These are phyloP conservation scores for Paecilomyces niveus DNA, from an alignment of 2,329 filamentous ascomycete genomes.

Conservation along the genomic window DNA sequence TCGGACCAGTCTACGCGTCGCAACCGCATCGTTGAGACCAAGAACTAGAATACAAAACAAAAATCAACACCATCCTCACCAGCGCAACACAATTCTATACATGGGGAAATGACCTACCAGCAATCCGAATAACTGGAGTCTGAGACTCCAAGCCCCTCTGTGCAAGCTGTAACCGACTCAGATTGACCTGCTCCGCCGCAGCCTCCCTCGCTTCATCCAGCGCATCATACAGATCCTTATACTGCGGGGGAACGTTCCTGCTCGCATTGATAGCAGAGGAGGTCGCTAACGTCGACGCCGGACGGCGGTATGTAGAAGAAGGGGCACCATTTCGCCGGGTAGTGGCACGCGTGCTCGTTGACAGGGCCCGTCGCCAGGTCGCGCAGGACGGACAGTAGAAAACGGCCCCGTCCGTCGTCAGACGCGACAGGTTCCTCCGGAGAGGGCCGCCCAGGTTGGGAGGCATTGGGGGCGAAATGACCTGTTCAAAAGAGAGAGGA, in stretches of 20 bases:
- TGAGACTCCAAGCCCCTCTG: slow-evolving; percentile 50
- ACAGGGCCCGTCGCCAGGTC: slow-evolving; percentile 24
- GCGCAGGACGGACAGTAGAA: slow-evolving; percentile 38
- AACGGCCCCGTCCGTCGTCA: slow-evolving; percentile 14
- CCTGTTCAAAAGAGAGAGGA: background rate
- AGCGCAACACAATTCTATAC: background rate
- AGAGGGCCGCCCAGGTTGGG: slow-evolving; percentile 30
- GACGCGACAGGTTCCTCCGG: slow-evolving; percentile 24
- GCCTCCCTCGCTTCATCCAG: slow-evolving; percentile 45
- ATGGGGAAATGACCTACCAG: slow-evolving; percentile 31
- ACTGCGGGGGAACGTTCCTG: slow-evolving; percentile 45
- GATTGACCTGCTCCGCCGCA: slow-evolving; percentile 50
- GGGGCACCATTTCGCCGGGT: background rate
- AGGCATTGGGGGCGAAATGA: slow-evolving; percentile 26
- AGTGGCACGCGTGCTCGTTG: slow-evolving; percentile 15
- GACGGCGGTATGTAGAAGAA: slow-evolving; percentile 9
- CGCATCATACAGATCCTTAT: slow-evolving; percentile 48
- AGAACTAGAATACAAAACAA: slow-evolving; percentile 32
- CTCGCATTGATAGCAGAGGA: slow-evolving; percentile 48
- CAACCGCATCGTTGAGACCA: slow-evolving; percentile 41
- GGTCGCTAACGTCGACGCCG: slow-evolving; percentile 38
- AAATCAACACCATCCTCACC: background rate
- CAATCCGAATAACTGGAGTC: slow-evolving; percentile 49
- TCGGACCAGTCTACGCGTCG: slow-evolving; percentile 55
- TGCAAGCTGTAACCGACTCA: slow-evolving; percentile 54